Conservation (phyloP, 2,329 filamentous ascomycete genomes). For the Xylariaceae sp. region DNA sequence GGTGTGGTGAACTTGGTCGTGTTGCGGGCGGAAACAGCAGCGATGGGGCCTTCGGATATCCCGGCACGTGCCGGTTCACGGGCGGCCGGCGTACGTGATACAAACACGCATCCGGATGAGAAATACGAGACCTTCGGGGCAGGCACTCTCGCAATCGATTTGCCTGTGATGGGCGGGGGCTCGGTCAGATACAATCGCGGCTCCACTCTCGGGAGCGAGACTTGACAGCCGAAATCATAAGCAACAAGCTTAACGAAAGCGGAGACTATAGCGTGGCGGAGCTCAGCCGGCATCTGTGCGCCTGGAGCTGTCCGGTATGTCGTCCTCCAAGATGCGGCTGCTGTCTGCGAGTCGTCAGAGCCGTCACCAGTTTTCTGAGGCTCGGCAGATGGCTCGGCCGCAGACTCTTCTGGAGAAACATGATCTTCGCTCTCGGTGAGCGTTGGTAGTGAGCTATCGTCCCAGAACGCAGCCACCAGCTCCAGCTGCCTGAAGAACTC, state of each 20-base stretch:
- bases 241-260: conserved; percentile 59
- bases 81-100: conserved; percentile 55
- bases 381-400: conserved; percentile 12
- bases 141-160: conserved; percentile 9
- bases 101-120: conserved; percentile 52
- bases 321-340: conserved; percentile 17
- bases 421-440: conserved; percentile 9
- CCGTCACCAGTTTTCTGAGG: conserved; percentile 13
- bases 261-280: conserved; percentile 50
- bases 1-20: conserved; percentile 44
- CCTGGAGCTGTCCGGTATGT: conserved; percentile 46
- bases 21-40: conserved; percentile 53
- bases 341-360: conserved; percentile 7
- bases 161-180: conserved; percentile 15
- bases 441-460: conserved; percentile 46
- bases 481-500: conserved; percentile 62
- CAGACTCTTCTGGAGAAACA: conserved; percentile 9
- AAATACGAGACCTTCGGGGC: conserved; percentile 46
- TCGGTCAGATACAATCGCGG: conserved; percentile 51
- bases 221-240: conserved; percentile 62
- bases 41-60: conserved; percentile 56
- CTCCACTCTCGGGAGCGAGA: conserved; percentile 50
- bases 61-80: conserved; percentile 55
- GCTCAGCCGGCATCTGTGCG: conserved; percentile 52
- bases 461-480: conserved; percentile 54